Conservation (phyloP, 2,329 filamentous ascomycete species). For the Thielaviopsis punctulata region DNA sequence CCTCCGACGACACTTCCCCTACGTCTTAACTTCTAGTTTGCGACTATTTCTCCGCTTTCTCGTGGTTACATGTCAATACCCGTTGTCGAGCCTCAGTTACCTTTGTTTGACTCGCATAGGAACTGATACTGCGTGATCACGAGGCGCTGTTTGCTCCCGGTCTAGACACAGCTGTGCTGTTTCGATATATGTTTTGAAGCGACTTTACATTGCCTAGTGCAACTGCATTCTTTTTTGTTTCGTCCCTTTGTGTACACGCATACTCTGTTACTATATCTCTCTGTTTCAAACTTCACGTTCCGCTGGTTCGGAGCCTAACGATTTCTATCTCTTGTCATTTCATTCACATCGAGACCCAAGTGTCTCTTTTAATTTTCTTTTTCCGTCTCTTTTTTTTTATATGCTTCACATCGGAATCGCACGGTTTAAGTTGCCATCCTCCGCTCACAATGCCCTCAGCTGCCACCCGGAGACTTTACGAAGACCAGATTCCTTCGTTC, state of each 20-base stretch:
- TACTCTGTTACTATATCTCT: not conserved
- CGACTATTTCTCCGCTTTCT: not conserved
- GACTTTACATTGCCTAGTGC: not conserved
- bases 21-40: not conserved
- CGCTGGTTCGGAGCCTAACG: not conserved
- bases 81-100: not conserved
- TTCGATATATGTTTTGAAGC: not conserved
- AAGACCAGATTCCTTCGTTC: conserved; percentile 58
- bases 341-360: not conserved
- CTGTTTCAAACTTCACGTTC: not conserved
- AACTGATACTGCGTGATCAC: not conserved
- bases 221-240: not conserved
- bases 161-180: not conserved
- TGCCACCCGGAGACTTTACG: conserved; percentile 41
- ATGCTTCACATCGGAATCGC: not conserved
- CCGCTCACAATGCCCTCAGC: conserved; percentile 40
- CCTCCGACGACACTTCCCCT: not conserved
- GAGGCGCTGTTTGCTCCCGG: not conserved
- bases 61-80: not conserved
- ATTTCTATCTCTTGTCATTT: not conserved
- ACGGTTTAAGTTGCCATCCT: not conserved
- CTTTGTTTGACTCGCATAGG: not conserved
- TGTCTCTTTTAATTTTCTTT: not conserved
- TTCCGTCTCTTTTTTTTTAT: not conserved
- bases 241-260: not conserved